Percentiles rank a stretch among this genome's conserved stretches.
phyloP scores from a whole-genome alignment of 2,329 filamentous ascomycete species.

The Apiospora aurea region DNA sequence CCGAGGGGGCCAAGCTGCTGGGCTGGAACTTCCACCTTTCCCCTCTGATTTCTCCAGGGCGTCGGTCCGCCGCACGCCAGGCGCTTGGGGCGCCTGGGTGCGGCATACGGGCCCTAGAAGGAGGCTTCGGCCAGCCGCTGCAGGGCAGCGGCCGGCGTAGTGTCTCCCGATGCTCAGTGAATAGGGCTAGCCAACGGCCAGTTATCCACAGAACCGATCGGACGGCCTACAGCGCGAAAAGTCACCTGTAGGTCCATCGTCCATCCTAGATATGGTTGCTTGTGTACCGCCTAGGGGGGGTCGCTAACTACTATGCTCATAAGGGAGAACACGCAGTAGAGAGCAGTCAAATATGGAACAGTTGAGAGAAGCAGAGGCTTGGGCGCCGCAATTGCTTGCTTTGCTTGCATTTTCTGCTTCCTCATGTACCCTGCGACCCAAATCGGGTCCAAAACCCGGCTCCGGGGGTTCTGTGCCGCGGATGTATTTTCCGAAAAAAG shows the following conservation, averaged over 20 bases:
- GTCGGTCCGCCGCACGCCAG: not conserved
- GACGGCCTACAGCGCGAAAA: not conserved
- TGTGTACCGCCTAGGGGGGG: not conserved
- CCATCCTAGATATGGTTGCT: too few species aligned
- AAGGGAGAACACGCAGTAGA: not conserved
- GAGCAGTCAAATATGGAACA: slow-evolving; percentile 1
- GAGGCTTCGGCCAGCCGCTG: not conserved
- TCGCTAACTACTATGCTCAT: not conserved
- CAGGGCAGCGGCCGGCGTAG: not conserved
- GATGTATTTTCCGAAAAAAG: too few species aligned
- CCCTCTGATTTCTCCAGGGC: too few species aligned
- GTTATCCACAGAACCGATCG: slow-evolving; percentile 1
- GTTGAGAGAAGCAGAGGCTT: not conserved
- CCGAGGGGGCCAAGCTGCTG: too few species aligned
- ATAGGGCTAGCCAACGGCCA: not conserved
- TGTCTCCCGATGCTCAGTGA: not conserved
- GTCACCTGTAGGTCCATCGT: too few species aligned
- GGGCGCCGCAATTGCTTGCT: not conserved
- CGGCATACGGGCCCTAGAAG: not conserved
- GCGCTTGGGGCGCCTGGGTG: not conserved
- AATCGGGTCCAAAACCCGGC: too few species aligned
- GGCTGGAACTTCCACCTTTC: too few species aligned
- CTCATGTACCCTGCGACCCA: too few species aligned
- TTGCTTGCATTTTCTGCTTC: slow-evolving; percentile 1
- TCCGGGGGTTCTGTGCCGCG: too few species aligned